Base-by-base conservation (phyloP, 192 early-diverging fungal genomes). In the Spizellomyces punctatus region DNA sequence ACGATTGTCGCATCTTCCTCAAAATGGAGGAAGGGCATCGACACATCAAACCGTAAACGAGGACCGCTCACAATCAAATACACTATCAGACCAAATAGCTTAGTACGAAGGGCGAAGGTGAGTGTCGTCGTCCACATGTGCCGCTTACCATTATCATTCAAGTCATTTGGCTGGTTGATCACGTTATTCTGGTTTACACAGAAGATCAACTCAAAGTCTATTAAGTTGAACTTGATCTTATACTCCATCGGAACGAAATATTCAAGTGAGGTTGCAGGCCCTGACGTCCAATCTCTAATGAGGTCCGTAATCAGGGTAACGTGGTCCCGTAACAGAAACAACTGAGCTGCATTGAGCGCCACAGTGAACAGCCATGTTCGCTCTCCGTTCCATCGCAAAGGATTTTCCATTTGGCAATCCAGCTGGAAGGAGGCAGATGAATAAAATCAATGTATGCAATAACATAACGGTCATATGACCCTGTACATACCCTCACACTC, bases 171-270 rank as follows among this genome's bases (percentile, higher is more conserved):
- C 67, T 87, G 79, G 69, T 90, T 83, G 64, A 94, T 91, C 8
- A 94, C 87, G 71, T 94, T 93, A 63, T 88, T 80, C 55, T 91
- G 88, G 71, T 94, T 94, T 17, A 88, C 82, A 73, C 86, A 92
- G 5, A 91, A 77, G 63, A 82, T 86, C 8, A 92, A 59, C 42
- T 82, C 71, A 45, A 85, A 80, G 22, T 83, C 67, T 14, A 75
- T 74, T 14, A 91, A 62, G 5, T 72, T 63, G 10, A 90, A 63
- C 17, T 83, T 79, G 49, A 92, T 63, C 12, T 79, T 64, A 66
- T 94, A 93, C 10, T 76, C 80, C 65, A 87, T 89, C 1, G 92
- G 91, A 61, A 89, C 83, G 76, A 92, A 93, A 68, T 87, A 82
- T 1, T 82, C 63, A 16, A 73, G 67, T 4, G 64, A 17, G 14